These are phyloP conservation scores for Euphorbia schlechtendalii DNA, from an alignment of 441 rosid species.

Conservation along the genomic window DNA sequence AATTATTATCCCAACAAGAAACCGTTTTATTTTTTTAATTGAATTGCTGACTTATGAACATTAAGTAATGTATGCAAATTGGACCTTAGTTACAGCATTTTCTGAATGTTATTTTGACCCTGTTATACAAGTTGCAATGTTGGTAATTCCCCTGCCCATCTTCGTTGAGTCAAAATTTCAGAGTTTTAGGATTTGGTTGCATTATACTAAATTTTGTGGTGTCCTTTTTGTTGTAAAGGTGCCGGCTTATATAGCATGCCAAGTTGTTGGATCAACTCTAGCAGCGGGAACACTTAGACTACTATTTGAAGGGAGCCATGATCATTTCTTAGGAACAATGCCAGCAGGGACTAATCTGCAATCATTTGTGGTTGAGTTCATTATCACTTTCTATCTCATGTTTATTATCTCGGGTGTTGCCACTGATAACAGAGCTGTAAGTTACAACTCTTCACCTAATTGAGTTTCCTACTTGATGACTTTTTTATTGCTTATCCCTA, in stretches of 20 bases:
- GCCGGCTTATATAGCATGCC: slow-evolving; percentile 61
- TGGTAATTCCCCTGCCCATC: too few relatives aligned
- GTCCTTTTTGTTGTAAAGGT: slow-evolving; percentile 33
- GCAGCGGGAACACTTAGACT: slow-evolving; percentile 75
- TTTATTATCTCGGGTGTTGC: slow-evolving; percentile 79
- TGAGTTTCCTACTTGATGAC: slow-evolving; percentile 15
- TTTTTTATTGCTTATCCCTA: neutral
- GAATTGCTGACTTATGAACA: neutral
- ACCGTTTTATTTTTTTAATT: neutral
- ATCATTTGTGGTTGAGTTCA: slow-evolving; percentile 74
- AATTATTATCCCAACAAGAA: slow-evolving; percentile 1
- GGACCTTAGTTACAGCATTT: neutral
- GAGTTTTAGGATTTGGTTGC: neutral
- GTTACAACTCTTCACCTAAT: slow-evolving; percentile 15
- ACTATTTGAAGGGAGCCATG: slow-evolving; percentile 49
- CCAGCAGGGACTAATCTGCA: slow-evolving; percentile 66
- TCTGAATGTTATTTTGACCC: slow-evolving; percentile 6
- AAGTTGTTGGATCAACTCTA: slow-evolving; percentile 61
- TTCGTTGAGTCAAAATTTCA: too few relatives aligned
- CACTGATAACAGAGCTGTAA: slow-evolving; percentile 85
- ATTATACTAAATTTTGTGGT: neutral
- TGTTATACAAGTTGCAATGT: neutral
- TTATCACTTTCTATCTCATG: slow-evolving; percentile 93
- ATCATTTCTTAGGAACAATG: slow-evolving; percentile 61
- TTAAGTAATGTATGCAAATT: neutral